Conservation (phyloP, 352 stramenopile species). For the Pelagophyceae sp. region DNA sequence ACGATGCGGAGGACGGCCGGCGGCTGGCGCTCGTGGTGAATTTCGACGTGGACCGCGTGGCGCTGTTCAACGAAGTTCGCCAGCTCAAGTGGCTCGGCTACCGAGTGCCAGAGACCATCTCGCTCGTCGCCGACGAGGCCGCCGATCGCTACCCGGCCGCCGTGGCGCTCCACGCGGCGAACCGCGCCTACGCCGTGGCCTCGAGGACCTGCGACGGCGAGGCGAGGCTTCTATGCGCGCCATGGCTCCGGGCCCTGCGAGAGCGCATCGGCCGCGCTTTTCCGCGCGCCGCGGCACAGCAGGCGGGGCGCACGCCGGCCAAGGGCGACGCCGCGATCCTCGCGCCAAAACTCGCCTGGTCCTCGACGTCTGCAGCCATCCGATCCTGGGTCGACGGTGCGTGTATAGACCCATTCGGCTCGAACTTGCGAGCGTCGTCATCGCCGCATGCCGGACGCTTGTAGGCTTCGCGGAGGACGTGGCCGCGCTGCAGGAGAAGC, state of each 20-base stretch:
- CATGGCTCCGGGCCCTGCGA: constrained; percentile 48
- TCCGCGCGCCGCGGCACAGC: background rate
- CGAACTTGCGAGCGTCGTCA: too few relatives aligned
- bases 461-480: constrained; percentile 76
- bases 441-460: too few relatives aligned
- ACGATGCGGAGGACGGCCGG: constrained; percentile 6
- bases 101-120: constrained; percentile 83
- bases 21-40: constrained; percentile 44
- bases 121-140: constrained; percentile 90
- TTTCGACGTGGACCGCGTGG: constrained; percentile 95
- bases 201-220: constrained; percentile 43
- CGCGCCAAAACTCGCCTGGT: constrained; percentile 42
- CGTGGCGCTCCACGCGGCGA: constrained; percentile 88
- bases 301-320: background rate
- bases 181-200: constrained; percentile 79
- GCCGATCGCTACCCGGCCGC: constrained; percentile 91
- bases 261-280: constrained; percentile 30
- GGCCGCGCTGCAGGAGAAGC: constrained; percentile 91
- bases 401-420: too few relatives aligned
- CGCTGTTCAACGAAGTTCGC: constrained; percentile 95
- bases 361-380: constrained; percentile 41
- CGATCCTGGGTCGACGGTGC: constrained; percentile 50
- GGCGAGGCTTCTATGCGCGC: constrained; percentile 49
- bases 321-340: constrained; percentile 55
- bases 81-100: constrained; percentile 97